Percentiles rank a stretch among this genome's conserved stretches.
Conservation (phyloP, 352 stramenopile genomes). For the Pythium oligandrum region DNA sequence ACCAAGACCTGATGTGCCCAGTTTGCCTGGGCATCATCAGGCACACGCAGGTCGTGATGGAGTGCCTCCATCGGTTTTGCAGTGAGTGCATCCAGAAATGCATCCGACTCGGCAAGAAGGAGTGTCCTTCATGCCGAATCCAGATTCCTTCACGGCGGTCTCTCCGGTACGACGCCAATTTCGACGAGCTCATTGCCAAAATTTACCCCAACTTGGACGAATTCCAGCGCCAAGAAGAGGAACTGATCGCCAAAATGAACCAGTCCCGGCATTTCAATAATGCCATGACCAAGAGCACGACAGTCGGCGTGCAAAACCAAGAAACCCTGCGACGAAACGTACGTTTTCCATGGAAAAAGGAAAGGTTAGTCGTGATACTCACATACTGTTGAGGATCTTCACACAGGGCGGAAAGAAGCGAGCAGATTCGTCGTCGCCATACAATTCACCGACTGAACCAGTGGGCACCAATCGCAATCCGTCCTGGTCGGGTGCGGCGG, state of each 20-base stretch:
- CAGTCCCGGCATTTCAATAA: constrained; percentile 81
- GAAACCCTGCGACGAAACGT: constrained; percentile 52
- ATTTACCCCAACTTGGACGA: constrained; percentile 84
- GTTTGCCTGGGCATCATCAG: constrained; percentile 86
- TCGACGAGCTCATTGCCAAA: constrained; percentile 79
- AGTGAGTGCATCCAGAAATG: constrained; percentile 87
- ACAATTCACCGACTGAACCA: background rate
- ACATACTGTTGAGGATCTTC: background rate
- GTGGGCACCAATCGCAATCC: background rate
- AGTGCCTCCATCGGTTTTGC: constrained; percentile 91
- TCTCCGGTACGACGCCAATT: constrained; percentile 78
- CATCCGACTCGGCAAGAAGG: constrained; percentile 78
- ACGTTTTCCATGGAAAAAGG: background rate
- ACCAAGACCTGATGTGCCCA: constrained; percentile 83
- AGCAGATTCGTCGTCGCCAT: constrained; percentile 26
- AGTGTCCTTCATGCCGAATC: constrained; percentile 88
- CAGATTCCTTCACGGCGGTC: constrained; percentile 86
- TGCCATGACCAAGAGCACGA: constrained; percentile 65
- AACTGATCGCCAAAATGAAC: constrained; percentile 81
- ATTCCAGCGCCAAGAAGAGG: constrained; percentile 72
- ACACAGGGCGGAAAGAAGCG: constrained; percentile 22
- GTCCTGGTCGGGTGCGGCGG: background rate
- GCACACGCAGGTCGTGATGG: constrained; percentile 86
- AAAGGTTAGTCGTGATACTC: too few species aligned
- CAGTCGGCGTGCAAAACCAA: constrained; percentile 68